Percentiles rank a stretch among this genome's conserved stretches.
These are phyloP conservation scores for Stagonosporopsis chrysanthemi DNA, from an alignment of 2,329 filamentous ascomycete genomes.

Conservation along the genomic window DNA sequence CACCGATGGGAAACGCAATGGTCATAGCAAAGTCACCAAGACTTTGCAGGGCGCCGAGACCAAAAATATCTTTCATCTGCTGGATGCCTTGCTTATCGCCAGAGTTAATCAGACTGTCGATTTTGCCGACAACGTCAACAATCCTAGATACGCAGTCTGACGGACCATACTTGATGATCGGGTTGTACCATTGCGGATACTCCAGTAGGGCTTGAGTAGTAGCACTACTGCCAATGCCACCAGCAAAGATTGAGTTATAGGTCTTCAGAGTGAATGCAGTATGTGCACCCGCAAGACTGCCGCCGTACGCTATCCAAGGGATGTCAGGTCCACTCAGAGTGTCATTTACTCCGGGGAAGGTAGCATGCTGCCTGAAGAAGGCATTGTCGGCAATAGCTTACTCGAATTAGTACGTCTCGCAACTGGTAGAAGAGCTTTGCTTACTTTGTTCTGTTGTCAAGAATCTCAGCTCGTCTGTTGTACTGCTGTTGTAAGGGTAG, in stretches of 20 bases:
- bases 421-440: background rate
- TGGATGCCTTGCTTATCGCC: too few relatives aligned
- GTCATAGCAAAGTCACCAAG: too few relatives aligned
- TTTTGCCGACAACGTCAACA: too few relatives aligned
- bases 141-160: too few relatives aligned
- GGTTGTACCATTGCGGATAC: slow-evolving; percentile 45
- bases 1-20: too few relatives aligned
- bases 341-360: slow-evolving; percentile 54
- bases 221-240: slow-evolving; percentile 59
- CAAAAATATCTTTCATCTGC: too few relatives aligned
- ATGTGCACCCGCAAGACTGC: slow-evolving; percentile 55
- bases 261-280: slow-evolving; percentile 57
- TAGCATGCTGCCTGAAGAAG: slow-evolving; percentile 59
- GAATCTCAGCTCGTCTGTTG: slow-evolving; percentile 59
- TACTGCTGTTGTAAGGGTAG: slow-evolving; percentile 57
- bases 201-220: slow-evolving; percentile 52
- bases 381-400: slow-evolving; percentile 59
- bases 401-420: background rate
- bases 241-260: slow-evolving; percentile 57
- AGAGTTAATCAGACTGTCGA: too few relatives aligned
- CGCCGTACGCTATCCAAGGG: slow-evolving; percentile 58
- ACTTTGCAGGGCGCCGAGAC: too few relatives aligned
- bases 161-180: too few relatives aligned
- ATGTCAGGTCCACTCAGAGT: slow-evolving; percentile 55
- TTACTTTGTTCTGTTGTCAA: slow-evolving; percentile 60